These are phyloP conservation scores for Populus deltoides DNA, from an alignment of 345 rosid genomes.

Conservation along the genomic window DNA sequence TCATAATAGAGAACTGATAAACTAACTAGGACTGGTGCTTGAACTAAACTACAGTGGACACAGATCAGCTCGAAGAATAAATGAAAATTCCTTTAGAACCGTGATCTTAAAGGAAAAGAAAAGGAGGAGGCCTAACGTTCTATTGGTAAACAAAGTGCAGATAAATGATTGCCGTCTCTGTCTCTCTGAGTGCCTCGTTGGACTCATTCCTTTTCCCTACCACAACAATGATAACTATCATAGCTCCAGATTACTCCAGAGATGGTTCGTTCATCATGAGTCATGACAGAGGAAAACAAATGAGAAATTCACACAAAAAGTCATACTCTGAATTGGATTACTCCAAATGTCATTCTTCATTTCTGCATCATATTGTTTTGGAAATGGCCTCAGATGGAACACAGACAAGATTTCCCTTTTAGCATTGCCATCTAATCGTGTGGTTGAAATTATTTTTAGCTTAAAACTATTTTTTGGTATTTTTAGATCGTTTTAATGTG, in stretches of 20 bases:
- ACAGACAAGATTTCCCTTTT: no score
- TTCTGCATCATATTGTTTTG: neutral
- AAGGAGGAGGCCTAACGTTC: no score
- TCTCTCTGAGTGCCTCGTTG: neutral
- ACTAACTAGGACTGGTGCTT: no score
- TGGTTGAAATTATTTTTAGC: no score
- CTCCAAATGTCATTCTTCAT: neutral
- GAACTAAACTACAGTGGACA: no score
- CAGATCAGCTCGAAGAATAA: neutral
- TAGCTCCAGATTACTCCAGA: neutral
- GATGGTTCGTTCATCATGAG: neutral
- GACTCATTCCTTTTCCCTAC: neutral
- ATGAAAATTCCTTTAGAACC: neutral
- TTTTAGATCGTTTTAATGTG: no score
- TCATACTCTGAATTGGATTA: neutral
- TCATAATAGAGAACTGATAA: no score
- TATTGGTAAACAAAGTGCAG: neutral
- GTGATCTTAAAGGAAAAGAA: neutral
- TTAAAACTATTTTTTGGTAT: no score
- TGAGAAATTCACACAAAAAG: neutral
- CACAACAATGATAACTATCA: slow-evolving; percentile 1
- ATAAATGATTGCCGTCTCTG: slow-evolving; percentile 8
- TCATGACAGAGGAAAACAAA: neutral
- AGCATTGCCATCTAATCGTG: no score
- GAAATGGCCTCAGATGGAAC: neutral